Conservation (phyloP, 345 rosid genomes). For the Iberis pinnata region DNA sequence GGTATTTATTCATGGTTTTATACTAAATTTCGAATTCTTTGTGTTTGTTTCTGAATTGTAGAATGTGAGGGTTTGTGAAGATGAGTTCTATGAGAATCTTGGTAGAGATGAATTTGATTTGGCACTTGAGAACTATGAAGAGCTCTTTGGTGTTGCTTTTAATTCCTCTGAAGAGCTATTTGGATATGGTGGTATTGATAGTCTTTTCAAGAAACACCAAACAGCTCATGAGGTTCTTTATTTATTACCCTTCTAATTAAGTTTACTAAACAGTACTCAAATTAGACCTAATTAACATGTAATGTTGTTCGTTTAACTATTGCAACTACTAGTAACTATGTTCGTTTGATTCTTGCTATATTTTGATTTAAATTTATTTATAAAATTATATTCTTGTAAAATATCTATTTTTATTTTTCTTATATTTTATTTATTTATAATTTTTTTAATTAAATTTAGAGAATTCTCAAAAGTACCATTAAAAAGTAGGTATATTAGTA, state of each 20-base stretch:
- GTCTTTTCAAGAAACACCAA: constrained; percentile 59
- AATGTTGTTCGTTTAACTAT: too few species aligned
- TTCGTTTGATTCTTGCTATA: too few species aligned
- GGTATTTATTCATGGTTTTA: neutral
- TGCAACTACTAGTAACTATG: too few species aligned
- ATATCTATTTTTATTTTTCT: too few species aligned
- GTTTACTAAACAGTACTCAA: neutral
- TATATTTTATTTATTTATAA: too few species aligned
- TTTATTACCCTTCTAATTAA: too few species aligned
- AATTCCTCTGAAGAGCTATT: constrained; percentile 71
- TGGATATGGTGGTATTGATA: constrained; percentile 75
- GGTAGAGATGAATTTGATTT: constrained; percentile 74
- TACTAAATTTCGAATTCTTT: neutral
- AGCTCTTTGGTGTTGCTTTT: constrained; percentile 76
- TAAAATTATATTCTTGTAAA: too few species aligned
- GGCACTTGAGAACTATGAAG: constrained; percentile 81
- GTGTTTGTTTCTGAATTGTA: neutral
- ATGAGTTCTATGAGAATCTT: constrained; percentile 54
- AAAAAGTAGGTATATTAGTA: too few species aligned
- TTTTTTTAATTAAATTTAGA: too few species aligned
- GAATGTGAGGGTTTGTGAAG: constrained; percentile 27
- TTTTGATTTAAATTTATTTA: too few species aligned
- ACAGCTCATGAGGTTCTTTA: constrained; percentile 24
- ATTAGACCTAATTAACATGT: too few species aligned
- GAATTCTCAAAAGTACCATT: too few species aligned